phyloP scores from a whole-genome alignment of 345 rosid species.

The Acer negundo region DNA sequence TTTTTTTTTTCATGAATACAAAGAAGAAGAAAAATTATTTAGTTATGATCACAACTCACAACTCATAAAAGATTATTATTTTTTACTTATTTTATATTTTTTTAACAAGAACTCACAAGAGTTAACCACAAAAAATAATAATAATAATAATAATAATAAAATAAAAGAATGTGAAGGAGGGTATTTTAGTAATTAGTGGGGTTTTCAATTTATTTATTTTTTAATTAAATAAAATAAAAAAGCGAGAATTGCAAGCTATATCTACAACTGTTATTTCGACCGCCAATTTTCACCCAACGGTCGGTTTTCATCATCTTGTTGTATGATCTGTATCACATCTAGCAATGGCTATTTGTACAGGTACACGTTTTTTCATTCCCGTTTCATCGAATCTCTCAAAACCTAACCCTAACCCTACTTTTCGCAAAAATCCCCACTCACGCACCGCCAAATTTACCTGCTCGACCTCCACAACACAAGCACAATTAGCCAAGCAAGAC shows the following conservation, averaged over 20 bases:
- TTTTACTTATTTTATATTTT: no score
- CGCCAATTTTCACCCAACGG: slow-evolving; percentile 5
- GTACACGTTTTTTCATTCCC: slow-evolving; percentile 22
- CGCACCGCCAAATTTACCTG: slow-evolving; percentile 28
- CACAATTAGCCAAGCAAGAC: slow-evolving; percentile 50
- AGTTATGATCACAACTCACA: no score
- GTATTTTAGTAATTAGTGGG: not conserved
- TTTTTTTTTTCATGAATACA: no score
- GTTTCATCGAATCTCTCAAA: slow-evolving; percentile 10
- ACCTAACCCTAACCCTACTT: not conserved
- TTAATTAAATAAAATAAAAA: not conserved
- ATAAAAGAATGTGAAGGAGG: not conserved
- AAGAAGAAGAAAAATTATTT: no score
- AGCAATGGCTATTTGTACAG: not conserved
- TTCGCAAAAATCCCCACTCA: not conserved
- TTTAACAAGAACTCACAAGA: no score
- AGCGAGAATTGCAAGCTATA: slow-evolving; percentile 7
- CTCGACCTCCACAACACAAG: slow-evolving; percentile 37
- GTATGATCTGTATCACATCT: not conserved
- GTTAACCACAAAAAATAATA: no score
- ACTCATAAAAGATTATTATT: no score
- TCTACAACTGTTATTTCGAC: not conserved
- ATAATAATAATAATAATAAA: no score
- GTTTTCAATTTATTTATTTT: not conserved
- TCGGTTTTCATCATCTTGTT: not conserved